Percentiles rank a stretch among this genome's conserved stretches.
These are phyloP conservation scores for Arthrobotrys pseudoclavata DNA, from an alignment of 2,329 filamentous ascomycete genomes.

Conservation along the genomic window DNA sequence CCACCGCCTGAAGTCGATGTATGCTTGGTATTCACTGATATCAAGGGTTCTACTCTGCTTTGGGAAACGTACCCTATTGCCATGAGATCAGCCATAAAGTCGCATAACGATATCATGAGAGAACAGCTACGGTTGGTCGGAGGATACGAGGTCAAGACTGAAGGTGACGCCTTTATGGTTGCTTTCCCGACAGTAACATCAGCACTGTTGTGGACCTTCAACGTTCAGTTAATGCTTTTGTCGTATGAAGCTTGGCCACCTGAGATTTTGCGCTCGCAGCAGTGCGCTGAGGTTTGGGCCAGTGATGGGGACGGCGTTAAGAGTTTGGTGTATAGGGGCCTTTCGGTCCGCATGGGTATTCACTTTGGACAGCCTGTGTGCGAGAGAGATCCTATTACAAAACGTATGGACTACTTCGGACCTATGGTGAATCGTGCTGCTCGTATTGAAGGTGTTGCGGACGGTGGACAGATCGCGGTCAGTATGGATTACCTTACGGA, in stretches of 20 bases:
- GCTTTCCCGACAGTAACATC: constrained; percentile 97
- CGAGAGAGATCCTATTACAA: constrained; percentile 94
- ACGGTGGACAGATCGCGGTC: constrained; percentile 96
- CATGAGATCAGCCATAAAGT: constrained; percentile 96
- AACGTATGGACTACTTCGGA: constrained; percentile 99
- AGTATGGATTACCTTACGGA: constrained; percentile 97
- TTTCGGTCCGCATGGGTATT: constrained; percentile 97
- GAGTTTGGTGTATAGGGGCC: constrained; percentile 89
- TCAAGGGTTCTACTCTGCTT: constrained; percentile 95
- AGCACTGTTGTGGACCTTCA: constrained; percentile 94
- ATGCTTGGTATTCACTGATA: constrained; percentile 96
- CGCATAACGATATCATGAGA: constrained; percentile 97
- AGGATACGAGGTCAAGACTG: constrained; percentile 98
- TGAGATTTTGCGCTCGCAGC: constrained; percentile 87
- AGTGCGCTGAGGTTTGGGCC: constrained; percentile 73
- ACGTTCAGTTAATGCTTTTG: constrained; percentile 87
- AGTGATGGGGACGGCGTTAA: constrained; percentile 84
- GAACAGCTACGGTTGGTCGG: constrained; percentile 92
- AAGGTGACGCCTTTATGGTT: constrained; percentile 99
- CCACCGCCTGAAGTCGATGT: constrained; percentile 91
- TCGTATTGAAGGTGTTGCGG: constrained; percentile 91
- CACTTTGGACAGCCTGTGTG: constrained; percentile 96
- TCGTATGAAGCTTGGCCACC: constrained; percentile 85
- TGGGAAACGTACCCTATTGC: constrained; percentile 96
- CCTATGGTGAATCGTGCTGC: constrained; percentile 99